Conservation (phyloP, 371 early-diverging fungal genomes). For the Apophysomyces elegans region DNA sequence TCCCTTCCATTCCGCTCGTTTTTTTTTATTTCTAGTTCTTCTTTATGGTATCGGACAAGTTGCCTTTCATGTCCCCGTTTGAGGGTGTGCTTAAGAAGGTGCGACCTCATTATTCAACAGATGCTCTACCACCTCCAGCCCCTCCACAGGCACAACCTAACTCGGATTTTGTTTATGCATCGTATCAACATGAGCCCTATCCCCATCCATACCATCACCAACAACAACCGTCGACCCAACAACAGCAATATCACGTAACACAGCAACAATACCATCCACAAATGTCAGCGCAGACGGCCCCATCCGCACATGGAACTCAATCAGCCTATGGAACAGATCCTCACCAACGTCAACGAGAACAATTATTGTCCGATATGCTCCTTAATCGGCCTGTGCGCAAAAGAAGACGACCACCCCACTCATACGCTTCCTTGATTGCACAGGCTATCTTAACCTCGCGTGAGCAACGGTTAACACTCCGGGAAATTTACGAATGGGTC, state of each 20-base stretch:
- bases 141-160: constrained; percentile 16
- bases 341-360: constrained; percentile 5
- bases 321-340: neutral
- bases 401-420: constrained; percentile 69
- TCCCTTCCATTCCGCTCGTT: neutral
- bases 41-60: constrained; percentile 22
- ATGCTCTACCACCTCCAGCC: constrained; percentile 22
- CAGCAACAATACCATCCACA: constrained; percentile 8
- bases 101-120: constrained; percentile 23
- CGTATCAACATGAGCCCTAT: constrained; percentile 18
- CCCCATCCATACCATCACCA: constrained; percentile 14
- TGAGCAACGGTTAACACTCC: constrained; percentile 63
- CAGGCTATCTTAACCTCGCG: constrained; percentile 67
- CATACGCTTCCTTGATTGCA: constrained; percentile 75
- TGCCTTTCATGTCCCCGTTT: constrained; percentile 15
- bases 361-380: constrained; percentile 12
- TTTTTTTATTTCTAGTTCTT: neutral
- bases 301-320: neutral
- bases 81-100: constrained; percentile 20
- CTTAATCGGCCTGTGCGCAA: constrained; percentile 35
- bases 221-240: neutral
- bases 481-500: constrained; percentile 77
- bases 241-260: constrained; percentile 18
- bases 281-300: neutral
- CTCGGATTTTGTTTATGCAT: constrained; percentile 5